Percentiles rank a stretch among this genome's conserved stretches.
These are phyloP conservation scores for Marsdenia floribunda DNA, from an alignment of 257 asterid genomes.

Conservation along the genomic window DNA sequence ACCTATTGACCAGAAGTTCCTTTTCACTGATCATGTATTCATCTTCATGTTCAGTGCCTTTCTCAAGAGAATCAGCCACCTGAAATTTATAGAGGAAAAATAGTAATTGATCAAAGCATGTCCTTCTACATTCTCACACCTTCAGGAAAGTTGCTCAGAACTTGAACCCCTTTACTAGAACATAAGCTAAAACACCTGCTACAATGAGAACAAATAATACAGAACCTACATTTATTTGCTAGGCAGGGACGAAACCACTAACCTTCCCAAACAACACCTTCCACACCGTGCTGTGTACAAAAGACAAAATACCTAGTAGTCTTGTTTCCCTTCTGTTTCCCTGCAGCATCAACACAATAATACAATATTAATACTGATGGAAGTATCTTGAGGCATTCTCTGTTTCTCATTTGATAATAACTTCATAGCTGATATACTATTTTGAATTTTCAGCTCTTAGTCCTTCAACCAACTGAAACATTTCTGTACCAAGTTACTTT, in stretches of 20 bases:
- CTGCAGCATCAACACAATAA: slow-evolving; percentile 29
- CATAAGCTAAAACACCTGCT: not conserved
- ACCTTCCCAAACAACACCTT: slow-evolving; percentile 70
- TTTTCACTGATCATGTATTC: slow-evolving; percentile 98
- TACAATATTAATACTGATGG: not conserved
- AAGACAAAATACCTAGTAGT: slow-evolving; percentile 74
- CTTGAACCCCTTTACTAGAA: not conserved
- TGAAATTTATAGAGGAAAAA: slow-evolving; percentile 18
- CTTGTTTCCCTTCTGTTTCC: slow-evolving; percentile 90
- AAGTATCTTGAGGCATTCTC: not conserved
- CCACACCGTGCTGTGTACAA: slow-evolving; percentile 93
- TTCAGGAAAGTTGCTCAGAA: not conserved
- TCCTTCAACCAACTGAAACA: not conserved
- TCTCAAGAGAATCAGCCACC: slow-evolving; percentile 97
- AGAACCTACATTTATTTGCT: not conserved
- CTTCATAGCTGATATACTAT: not conserved
- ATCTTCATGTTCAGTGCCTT: slow-evolving; percentile 97
- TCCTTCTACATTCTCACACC: not conserved
- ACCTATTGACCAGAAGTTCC: slow-evolving; percentile 95
- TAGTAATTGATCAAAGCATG: not conserved
- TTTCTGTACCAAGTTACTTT: not conserved
- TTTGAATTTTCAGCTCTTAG: not conserved
- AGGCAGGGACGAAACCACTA: not conserved
- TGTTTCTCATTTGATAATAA: not conserved
- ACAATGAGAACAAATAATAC: not conserved